Conservation (phyloP, 176 grass and related monocot genomes). For the Carex pumila region DNA sequence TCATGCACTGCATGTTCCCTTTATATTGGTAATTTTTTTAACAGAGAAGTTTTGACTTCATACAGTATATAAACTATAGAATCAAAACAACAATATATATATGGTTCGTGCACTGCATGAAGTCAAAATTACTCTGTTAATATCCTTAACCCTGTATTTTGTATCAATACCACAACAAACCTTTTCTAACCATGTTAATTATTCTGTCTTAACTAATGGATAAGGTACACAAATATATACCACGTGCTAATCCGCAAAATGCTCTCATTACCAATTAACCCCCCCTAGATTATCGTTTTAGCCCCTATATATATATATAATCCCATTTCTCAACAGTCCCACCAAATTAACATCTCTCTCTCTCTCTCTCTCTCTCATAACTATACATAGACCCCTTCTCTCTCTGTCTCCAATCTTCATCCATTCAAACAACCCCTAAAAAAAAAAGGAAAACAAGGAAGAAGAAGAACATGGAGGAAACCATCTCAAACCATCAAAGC, state of each 20-base stretch:
- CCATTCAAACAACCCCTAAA: background rate
- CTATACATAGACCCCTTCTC: background rate
- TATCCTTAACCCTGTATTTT: too few relatives aligned
- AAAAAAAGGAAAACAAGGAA: background rate
- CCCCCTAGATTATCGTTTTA: background rate
- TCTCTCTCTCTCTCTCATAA: conserved; percentile 1
- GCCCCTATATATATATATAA: background rate
- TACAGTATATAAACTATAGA: too few relatives aligned
- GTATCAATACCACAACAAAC: background rate
- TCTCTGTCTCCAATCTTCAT: background rate
- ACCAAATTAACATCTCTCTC: background rate
- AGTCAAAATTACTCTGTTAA: too few relatives aligned
- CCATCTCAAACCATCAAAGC: conserved; percentile 13
- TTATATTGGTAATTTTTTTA: background rate
- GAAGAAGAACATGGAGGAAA: conserved; percentile 6
- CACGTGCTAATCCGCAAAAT: conserved; percentile 5
- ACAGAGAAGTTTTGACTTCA: too few relatives aligned
- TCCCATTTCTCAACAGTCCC: background rate
- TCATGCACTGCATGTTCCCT: background rate
- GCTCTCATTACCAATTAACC: background rate
- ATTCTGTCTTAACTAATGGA: background rate
- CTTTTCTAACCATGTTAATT: background rate
- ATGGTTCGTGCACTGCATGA: too few relatives aligned
- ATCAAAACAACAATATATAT: too few relatives aligned
- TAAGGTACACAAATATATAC: background rate